Evolutionary conservation across 108 stramenopile species (phyloP).

Genomic region (Tribonema minus): DNA sequence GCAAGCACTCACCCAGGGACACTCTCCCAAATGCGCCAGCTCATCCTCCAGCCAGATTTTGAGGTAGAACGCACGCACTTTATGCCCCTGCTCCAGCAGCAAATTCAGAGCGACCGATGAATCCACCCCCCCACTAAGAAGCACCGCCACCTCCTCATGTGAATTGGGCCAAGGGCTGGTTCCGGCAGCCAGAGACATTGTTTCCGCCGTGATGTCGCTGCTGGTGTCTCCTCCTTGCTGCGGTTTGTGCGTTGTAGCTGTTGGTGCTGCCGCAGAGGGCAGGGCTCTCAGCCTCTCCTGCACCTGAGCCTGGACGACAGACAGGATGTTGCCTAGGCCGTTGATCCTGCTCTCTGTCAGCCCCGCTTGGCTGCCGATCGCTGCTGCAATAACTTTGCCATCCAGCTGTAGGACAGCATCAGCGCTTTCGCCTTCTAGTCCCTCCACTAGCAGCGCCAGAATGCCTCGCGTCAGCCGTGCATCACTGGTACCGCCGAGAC

Average conservation of each 20-base stretch:
- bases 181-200: not conserved
- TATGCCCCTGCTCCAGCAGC: slow-evolving; percentile 69
- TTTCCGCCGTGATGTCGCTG: not conserved
- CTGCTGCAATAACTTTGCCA: slow-evolving; percentile 9
- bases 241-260: not conserved
- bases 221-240: not conserved
- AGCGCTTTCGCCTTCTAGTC: slow-evolving; percentile 22
- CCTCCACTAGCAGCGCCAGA: slow-evolving; percentile 14
- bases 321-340: slow-evolving; percentile 33
- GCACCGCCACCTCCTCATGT: slow-evolving; percentile 70
- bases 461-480: slow-evolving; percentile 30
- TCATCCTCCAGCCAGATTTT: slow-evolving; percentile 98
- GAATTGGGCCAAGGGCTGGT: not conserved
- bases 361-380: slow-evolving; percentile 18
- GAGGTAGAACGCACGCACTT: slow-evolving; percentile 87
- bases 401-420: slow-evolving; percentile 6
- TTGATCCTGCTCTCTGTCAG: slow-evolving; percentile 37
- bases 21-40: slow-evolving; percentile 80
- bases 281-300: not conserved
- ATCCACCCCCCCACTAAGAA: slow-evolving; percentile 93
- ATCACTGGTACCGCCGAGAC: slow-evolving; percentile 18
- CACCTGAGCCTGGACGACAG: slow-evolving; percentile 6
- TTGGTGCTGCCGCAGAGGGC: not conserved
- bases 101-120: slow-evolving; percentile 85
- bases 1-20: slow-evolving; percentile 73